phyloP scores from a whole-genome alignment of 768 basidiomycete genomes.

The Termitomyces sp. region DNA sequence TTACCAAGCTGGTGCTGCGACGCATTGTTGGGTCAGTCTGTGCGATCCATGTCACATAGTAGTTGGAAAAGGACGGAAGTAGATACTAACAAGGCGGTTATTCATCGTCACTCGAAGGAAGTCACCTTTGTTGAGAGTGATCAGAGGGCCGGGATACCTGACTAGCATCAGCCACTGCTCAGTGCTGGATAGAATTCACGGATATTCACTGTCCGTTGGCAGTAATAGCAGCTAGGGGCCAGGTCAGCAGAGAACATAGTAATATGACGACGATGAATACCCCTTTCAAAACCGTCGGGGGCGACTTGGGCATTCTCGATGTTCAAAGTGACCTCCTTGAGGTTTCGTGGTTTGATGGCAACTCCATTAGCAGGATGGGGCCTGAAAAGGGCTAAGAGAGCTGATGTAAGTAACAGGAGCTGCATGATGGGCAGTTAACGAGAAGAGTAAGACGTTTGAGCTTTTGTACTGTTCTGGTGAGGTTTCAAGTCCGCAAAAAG shows the following conservation, averaged over 20 bases:
- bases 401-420: slow-evolving; percentile 7
- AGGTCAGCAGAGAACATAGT: background rate
- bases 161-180: background rate
- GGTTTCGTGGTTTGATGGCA: background rate
- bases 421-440: slow-evolving; percentile 14
- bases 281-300: slow-evolving; percentile 22
- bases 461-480: slow-evolving; percentile 12
- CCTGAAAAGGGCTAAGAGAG: slow-evolving; percentile 10
- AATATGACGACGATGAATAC: slow-evolving; percentile 9
- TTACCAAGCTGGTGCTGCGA: slow-evolving; percentile 20
- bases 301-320: slow-evolving; percentile 18
- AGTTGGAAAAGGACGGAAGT: background rate
- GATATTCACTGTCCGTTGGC: slow-evolving; percentile 14
- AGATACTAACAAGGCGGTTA: slow-evolving; percentile 13
- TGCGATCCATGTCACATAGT: background rate
- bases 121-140: slow-evolving; percentile 18
- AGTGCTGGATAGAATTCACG: background rate
- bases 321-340: slow-evolving; percentile 16
- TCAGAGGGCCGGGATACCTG: slow-evolving; percentile 14
- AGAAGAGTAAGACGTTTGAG: background rate
- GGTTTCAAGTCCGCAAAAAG: slow-evolving; percentile 8
- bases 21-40: slow-evolving; percentile 22
- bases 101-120: slow-evolving; percentile 13
- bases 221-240: background rate
- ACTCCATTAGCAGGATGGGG: slow-evolving; percentile 5